Evolutionary conservation across 768 basidiomycete genomes (phyloP).

Genomic region (Lactifluus subvellereus): DNA sequence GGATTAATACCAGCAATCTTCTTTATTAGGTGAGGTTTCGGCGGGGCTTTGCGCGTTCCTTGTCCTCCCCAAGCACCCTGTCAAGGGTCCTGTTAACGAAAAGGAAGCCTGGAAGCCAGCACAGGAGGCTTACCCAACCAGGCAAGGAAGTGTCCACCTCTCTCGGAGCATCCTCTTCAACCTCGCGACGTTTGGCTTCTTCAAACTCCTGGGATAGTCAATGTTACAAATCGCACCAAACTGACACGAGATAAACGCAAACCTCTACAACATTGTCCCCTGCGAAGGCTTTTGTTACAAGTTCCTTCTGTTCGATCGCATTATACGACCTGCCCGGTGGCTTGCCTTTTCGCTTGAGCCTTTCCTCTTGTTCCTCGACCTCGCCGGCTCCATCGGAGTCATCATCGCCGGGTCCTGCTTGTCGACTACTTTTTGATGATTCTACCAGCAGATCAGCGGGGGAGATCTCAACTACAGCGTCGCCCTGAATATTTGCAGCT

Average conservation of each 20-base stretch:
- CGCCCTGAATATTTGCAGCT: conserved; percentile 56
- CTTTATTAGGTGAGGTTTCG: conserved; percentile 71
- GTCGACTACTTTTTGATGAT: conserved; percentile 4
- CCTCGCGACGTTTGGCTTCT: conserved; percentile 74
- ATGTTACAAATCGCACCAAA: conserved; percentile 9
- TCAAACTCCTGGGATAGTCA: conserved; percentile 63
- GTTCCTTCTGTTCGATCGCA: conserved; percentile 85
- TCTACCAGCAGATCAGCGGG: conserved; percentile 43
- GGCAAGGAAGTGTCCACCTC: conserved; percentile 87
- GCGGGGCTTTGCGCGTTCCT: conserved; percentile 54
- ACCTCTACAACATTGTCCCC: conserved; percentile 95
- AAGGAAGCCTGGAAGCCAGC: background rate
- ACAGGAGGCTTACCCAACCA: conserved; percentile 72
- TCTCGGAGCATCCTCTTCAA: conserved; percentile 80
- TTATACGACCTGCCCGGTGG: conserved; percentile 35
- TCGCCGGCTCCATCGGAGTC: conserved; percentile 60
- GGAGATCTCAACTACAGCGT: conserved; percentile 76
- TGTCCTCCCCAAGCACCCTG: conserved; percentile 91
- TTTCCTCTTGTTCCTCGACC: conserved; percentile 61
- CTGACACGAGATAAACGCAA: conserved; percentile 24
- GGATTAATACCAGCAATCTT: conserved; percentile 79
- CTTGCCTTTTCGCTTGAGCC: conserved; percentile 41
- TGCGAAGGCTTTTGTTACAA: conserved; percentile 93
- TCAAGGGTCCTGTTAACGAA: background rate
- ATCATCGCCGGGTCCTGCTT: conserved; percentile 27